These are phyloP conservation scores for Gnomoniopsis smithogilvyi DNA, from an alignment of 2,329 filamentous ascomycete genomes.

Conservation along the genomic window DNA sequence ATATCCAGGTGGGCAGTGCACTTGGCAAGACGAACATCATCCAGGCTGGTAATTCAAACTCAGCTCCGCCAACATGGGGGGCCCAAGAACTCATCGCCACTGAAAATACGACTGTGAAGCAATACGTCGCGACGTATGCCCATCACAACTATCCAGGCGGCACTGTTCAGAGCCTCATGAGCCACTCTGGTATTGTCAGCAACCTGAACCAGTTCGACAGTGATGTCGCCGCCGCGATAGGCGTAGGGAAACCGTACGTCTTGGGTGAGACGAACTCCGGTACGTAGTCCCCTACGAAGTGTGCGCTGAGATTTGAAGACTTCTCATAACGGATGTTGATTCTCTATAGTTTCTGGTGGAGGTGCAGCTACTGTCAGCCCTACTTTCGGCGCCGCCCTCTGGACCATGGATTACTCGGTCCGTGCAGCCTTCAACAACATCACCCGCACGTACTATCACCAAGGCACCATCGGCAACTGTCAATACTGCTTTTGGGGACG, in stretches of 20 bases:
- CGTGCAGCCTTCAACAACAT: slow-evolving; percentile 33
- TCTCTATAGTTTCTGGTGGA: slow-evolving; percentile 31
- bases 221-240: slow-evolving; percentile 37
- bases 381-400: slow-evolving; percentile 46
- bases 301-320: not conserved
- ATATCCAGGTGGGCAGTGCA: slow-evolving; percentile 32
- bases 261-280: slow-evolving; percentile 50
- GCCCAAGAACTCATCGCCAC: slow-evolving; percentile 36
- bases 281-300: slow-evolving; percentile 19
- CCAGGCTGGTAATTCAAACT: slow-evolving; percentile 38
- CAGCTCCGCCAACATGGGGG: slow-evolving; percentile 33
- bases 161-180: slow-evolving; percentile 40
- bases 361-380: slow-evolving; percentile 37
- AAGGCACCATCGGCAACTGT: slow-evolving; percentile 50
- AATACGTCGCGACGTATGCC: slow-evolving; percentile 39
- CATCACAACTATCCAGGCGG: slow-evolving; percentile 49
- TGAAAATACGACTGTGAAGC: slow-evolving; percentile 32
- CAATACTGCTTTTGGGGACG: slow-evolving; percentile 47
- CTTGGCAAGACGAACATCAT: slow-evolving; percentile 32
- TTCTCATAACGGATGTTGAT: not conserved
- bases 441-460: slow-evolving; percentile 46
- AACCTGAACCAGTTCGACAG: slow-evolving; percentile 37
- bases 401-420: slow-evolving; percentile 47
- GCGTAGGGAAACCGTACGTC: slow-evolving; percentile 39
- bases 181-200: slow-evolving; percentile 36